Evolutionary conservation across 1,139 yeast genomes (phyloP).

Genomic region (Suhomyces wounanorum): DNA sequence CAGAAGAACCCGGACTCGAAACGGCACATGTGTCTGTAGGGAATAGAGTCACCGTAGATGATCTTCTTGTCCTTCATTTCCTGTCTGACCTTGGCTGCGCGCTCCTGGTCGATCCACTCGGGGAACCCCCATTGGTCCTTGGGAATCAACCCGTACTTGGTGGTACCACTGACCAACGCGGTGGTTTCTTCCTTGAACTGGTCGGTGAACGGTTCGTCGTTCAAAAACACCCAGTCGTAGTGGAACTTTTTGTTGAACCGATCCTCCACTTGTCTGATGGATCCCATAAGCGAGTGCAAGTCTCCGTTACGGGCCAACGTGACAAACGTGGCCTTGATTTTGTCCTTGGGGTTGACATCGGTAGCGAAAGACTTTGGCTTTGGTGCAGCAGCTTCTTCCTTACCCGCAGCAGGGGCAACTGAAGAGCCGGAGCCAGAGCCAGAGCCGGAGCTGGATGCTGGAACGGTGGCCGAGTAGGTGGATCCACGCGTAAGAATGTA

Average conservation of each 20-base stretch:
- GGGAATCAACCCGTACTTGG: conserved; percentile 48
- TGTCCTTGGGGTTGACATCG: conserved; percentile 18
- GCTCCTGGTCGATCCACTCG: conserved; percentile 56
- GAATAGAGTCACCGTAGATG: conserved; percentile 61
- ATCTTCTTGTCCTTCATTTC: conserved; percentile 53
- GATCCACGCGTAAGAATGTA: conserved; percentile 64
- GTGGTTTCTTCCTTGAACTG: conserved; percentile 40
- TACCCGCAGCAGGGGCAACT: conserved; percentile 13
- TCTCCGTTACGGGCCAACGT: conserved; percentile 48
- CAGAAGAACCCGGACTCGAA: conserved; percentile 89
- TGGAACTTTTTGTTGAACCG: conserved; percentile 44
- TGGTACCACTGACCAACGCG: conserved; percentile 39
- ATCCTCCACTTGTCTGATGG: conserved; percentile 49
- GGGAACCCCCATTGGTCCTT: conserved; percentile 56
- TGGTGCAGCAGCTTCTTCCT: conserved; percentile 3
- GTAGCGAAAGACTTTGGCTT: conserved; percentile 6
- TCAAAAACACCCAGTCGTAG: conserved; percentile 52
- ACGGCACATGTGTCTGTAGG: conserved; percentile 89
- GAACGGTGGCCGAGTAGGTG: conserved; percentile 36
- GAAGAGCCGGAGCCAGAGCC: neutral
- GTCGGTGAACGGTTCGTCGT: conserved; percentile 44
- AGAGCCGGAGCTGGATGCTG: conserved; percentile 13
- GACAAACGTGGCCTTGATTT: conserved; percentile 48
- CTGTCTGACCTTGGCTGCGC: conserved; percentile 54
- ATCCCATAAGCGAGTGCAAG: conserved; percentile 35